phyloP scores from a whole-genome alignment of 495 filamentous ascomycete genomes.

The Penicillium chermesinum region DNA sequence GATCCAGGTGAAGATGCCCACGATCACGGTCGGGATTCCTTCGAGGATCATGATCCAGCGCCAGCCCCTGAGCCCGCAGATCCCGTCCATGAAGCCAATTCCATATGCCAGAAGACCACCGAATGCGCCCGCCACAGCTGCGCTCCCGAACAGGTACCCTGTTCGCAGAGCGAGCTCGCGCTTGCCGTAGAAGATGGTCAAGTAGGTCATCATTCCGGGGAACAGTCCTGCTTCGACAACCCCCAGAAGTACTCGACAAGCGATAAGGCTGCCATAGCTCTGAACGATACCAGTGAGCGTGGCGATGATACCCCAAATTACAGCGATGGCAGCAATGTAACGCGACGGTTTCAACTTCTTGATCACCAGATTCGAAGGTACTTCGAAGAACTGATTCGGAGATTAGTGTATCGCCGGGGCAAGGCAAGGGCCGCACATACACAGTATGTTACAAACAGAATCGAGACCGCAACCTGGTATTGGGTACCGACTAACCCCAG shows the following conservation, averaged over 20 bases:
- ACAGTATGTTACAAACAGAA: slow-evolving; percentile 68
- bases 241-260: slow-evolving; percentile 51
- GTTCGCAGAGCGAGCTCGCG: slow-evolving; percentile 69
- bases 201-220: slow-evolving; percentile 57
- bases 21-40: slow-evolving; percentile 60
- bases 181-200: slow-evolving; percentile 72
- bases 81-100: slow-evolving; percentile 67
- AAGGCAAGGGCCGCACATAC: slow-evolving; percentile 27
- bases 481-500: slow-evolving; percentile 56
- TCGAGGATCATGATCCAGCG: slow-evolving; percentile 62
- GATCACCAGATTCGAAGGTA: slow-evolving; percentile 65
- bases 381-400: slow-evolving; percentile 35
- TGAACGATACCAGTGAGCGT: slow-evolving; percentile 61
- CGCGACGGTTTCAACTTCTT: slow-evolving; percentile 73
- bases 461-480: slow-evolving; percentile 65
- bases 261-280: slow-evolving; percentile 51
- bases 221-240: slow-evolving; percentile 53
- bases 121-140: slow-evolving; percentile 69
- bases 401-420: background rate
- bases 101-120: slow-evolving; percentile 71
- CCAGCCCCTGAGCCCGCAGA: slow-evolving; percentile 54
- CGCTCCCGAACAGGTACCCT: slow-evolving; percentile 70
- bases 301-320: slow-evolving; percentile 66
- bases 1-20: slow-evolving; percentile 58
- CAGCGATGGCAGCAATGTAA: slow-evolving; percentile 60